Conservation (phyloP, 1,284 basidiomycete species). For the Coniferiporia sulphurascens region DNA sequence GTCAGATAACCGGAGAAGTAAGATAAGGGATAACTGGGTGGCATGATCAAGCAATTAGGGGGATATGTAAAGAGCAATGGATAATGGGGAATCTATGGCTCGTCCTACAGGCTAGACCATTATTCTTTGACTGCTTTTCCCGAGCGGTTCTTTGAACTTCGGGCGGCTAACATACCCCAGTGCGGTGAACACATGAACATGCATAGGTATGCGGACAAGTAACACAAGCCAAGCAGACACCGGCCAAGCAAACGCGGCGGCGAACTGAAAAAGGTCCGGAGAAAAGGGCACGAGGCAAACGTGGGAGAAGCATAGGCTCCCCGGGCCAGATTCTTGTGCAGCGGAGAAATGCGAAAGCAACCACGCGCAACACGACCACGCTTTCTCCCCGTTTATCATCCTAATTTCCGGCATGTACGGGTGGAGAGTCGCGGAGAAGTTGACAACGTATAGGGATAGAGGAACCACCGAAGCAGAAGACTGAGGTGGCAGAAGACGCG, state of each 20-base stretch:
- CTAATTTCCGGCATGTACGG: neutral
- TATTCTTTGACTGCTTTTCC: too few relatives aligned
- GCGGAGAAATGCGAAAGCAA: neutral
- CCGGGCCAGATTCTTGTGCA: neutral
- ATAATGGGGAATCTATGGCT: too few relatives aligned
- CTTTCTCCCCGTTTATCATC: neutral
- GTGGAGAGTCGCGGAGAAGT: neutral
- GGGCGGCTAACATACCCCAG: too few relatives aligned
- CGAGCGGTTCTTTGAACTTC: too few relatives aligned
- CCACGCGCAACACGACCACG: conserved; percentile 19
- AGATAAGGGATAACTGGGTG: neutral
- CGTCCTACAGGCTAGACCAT: too few relatives aligned
- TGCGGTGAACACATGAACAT: too few relatives aligned
- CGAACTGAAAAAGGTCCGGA: neutral
- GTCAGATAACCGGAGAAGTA: neutral
- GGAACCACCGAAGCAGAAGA: neutral
- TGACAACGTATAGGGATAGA: neutral
- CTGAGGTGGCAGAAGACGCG: conserved; percentile 14
- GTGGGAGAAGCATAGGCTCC: neutral
- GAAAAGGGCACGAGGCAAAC: neutral
- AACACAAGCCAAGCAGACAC: neutral
- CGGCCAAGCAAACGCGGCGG: neutral
- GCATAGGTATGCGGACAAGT: too few relatives aligned
- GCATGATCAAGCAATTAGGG: neutral
- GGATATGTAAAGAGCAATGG: neutral